phyloP scores from a whole-genome alignment of 176 grass and related monocot genomes.

The Bonia amplexicaulis region DNA sequence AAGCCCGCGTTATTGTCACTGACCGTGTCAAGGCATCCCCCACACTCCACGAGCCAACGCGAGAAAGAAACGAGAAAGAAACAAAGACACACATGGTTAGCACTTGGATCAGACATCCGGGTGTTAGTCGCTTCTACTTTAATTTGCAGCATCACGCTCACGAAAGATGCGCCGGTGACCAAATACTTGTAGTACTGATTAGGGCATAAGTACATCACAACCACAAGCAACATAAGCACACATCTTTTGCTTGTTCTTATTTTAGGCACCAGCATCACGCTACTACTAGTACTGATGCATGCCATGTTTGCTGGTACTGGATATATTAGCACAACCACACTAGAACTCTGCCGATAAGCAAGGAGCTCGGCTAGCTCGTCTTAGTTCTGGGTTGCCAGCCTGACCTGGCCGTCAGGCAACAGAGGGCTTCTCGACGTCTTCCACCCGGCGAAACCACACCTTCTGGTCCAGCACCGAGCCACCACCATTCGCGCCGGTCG shows the following conservation, averaged over 20 bases:
- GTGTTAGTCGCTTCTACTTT: no score
- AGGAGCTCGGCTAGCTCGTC: conserved; percentile 21
- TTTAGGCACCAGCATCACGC: conserved; percentile 31
- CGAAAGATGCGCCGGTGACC: neutral
- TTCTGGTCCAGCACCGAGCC: conserved; percentile 76
- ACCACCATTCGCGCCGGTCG: conserved; percentile 2
- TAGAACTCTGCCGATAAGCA: neutral
- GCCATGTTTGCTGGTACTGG: conserved; percentile 14
- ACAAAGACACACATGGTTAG: no score
- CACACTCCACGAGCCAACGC: no score
- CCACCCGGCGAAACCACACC: conserved; percentile 84
- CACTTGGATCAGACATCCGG: no score
- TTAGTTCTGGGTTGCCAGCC: neutral
- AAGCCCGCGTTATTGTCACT: no score
- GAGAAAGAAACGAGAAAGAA: no score
- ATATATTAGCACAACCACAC: conserved; percentile 28
- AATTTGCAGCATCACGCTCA: neutral
- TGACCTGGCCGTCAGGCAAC: conserved; percentile 3
- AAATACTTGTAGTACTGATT: conserved; percentile 9
- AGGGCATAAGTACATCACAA: neutral
- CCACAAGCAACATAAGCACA: conserved; percentile 8
- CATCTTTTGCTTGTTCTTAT: conserved; percentile 24
- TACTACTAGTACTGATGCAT: conserved; percentile 12
- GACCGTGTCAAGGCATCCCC: no score
- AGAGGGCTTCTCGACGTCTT: conserved; percentile 63